Percentiles rank a stretch among this genome's conserved stretches.
phyloP scores from a whole-genome alignment of 1,284 basidiomycete genomes.

The Tausonia pullulans region DNA sequence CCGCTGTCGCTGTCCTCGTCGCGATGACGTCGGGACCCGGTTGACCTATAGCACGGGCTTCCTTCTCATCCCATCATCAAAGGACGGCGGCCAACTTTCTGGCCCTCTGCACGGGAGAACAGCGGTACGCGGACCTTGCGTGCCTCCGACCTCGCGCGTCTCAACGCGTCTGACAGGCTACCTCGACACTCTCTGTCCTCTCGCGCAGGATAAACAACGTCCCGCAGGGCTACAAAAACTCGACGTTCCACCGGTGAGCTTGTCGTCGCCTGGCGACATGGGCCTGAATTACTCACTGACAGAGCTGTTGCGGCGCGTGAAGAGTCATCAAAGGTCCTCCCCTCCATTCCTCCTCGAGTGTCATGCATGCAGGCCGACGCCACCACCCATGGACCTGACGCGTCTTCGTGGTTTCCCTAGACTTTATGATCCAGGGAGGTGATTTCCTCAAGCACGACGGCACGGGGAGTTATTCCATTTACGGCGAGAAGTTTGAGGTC shows the following conservation, averaged over 20 bases:
- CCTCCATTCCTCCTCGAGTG: no score
- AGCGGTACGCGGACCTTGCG: no score
- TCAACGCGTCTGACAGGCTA: no score
- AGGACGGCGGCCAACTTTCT: no score
- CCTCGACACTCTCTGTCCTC: slow-evolving; percentile 3
- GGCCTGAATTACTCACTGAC: no score
- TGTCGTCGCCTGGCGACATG: no score
- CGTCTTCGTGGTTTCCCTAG: slow-evolving; percentile 7
- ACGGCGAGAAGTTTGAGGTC: slow-evolving; percentile 82
- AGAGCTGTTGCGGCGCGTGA: neutral
- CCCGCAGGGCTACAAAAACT: slow-evolving; percentile 79
- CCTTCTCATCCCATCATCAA: neutral
- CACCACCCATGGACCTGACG: no score
- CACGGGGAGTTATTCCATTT: slow-evolving; percentile 86
- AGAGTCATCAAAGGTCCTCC: neutral
- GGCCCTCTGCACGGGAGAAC: no score
- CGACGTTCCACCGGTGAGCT: slow-evolving; percentile 77
- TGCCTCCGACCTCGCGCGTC: no score
- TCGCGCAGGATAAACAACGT: slow-evolving; percentile 60
- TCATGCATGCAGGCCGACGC: no score
- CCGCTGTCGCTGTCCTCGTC: neutral
- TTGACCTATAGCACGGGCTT: neutral
- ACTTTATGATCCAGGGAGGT: slow-evolving; percentile 75
- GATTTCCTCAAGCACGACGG: slow-evolving; percentile 82
- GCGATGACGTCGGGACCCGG: neutral